A percentile compares a stretch with the other conserved stretches of the same genome.
phyloP scores from a whole-genome alignment of 176 grass and related monocot species.

The Alopecurus myosuroides region DNA sequence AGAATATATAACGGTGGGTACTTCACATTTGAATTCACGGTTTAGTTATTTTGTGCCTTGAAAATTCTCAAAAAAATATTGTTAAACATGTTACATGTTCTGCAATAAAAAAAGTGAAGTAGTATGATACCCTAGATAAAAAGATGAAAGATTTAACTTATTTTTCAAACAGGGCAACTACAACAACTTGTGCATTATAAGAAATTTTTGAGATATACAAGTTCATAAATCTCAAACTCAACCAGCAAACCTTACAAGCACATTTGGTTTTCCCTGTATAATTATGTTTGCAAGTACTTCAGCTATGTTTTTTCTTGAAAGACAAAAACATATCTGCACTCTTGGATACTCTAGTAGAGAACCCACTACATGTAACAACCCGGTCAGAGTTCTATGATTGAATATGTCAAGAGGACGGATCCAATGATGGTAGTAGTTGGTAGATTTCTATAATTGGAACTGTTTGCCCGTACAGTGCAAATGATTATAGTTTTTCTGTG shows the following conservation, averaged over 20 bases:
- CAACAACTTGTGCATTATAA: not conserved
- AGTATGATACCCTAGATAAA: not conserved
- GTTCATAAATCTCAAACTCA: not conserved
- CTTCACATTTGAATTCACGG: too few species aligned
- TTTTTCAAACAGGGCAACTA: not conserved
- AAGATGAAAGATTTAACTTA: not conserved
- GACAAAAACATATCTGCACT: not conserved
- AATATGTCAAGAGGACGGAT: conserved; percentile 36
- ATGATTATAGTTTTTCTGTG: conserved; percentile 11
- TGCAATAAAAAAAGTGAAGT: not conserved
- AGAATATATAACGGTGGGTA: too few species aligned
- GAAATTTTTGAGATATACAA: not conserved
- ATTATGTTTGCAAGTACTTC: too few species aligned
- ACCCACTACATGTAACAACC: not conserved
- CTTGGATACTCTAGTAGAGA: not conserved
- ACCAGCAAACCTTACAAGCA: not conserved
- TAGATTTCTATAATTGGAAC: conserved; percentile 34
- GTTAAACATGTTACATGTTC: not conserved
- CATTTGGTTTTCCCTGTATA: too few species aligned
- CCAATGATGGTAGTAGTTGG: conserved; percentile 40
- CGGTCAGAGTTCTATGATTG: not conserved
- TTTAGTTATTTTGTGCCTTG: too few species aligned
- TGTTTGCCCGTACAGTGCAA: conserved; percentile 15
- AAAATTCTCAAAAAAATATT: not conserved
- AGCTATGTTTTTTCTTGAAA: not conserved